Evolutionary conservation across 2,329 filamentous ascomycete species (phyloP).

Genomic region (Epichloe brachyelytri): DNA sequence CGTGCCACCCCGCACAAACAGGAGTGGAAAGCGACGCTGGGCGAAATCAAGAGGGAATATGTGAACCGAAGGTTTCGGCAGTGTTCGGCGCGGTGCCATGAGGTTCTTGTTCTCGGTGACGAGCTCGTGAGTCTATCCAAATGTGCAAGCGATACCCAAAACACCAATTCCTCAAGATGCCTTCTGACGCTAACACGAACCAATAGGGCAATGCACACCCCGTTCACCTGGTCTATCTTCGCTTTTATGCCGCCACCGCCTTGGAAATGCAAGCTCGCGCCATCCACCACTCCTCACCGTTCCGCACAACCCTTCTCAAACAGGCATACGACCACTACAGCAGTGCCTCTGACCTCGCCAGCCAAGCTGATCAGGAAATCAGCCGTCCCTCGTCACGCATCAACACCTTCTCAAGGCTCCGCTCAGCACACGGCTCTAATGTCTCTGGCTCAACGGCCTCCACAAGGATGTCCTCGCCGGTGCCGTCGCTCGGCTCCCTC

Average conservation of each 20-base stretch:
- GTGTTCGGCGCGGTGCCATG: constrained; percentile 38
- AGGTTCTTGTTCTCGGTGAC: constrained; percentile 37
- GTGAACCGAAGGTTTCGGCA: constrained; percentile 36
- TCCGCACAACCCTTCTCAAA: constrained; percentile 34
- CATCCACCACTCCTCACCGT: constrained; percentile 30
- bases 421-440: constrained; percentile 34
- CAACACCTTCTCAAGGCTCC: constrained; percentile 25
- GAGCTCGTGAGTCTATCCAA: constrained; percentile 25
- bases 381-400: constrained; percentile 26
- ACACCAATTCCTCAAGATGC: background rate
- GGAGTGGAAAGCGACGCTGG: constrained; percentile 40
- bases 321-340: constrained; percentile 41
- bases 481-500: constrained; percentile 22
- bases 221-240: constrained; percentile 43
- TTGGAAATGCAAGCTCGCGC: constrained; percentile 42
- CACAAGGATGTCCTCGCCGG: constrained; percentile 33
- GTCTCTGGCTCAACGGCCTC: constrained; percentile 31
- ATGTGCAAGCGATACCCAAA: background rate
- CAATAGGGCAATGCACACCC: constrained; percentile 31
- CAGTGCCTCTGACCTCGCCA: constrained; percentile 33
- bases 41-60: constrained; percentile 42
- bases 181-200: background rate
- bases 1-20: constrained; percentile 19
- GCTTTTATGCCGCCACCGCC: constrained; percentile 49
- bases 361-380: constrained; percentile 29